Evolutionary conservation across 768 basidiomycete species (phyloP), one percentile per base, ranked within the genome.

Genomic region (Naganishia kalamii): DNA sequence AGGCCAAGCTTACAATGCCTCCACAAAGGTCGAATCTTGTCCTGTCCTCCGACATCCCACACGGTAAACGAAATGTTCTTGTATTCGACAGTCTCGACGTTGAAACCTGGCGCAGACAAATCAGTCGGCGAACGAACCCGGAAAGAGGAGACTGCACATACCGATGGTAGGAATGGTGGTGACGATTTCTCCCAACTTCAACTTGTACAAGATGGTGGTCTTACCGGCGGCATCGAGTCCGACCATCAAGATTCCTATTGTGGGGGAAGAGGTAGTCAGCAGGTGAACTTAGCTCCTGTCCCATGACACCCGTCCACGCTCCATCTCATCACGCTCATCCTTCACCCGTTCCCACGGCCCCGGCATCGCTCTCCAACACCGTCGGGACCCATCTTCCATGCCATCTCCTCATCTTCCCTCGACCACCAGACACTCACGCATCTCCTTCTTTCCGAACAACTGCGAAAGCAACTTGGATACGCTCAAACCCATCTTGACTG

Each of bases 11-110:
- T n/a, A 96, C 96, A 99, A 84, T 99, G 96, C 86, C 94, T 91
- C 96, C 96, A 99, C 73, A 98, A 82, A 27, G 94, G 94, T 57
- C 94, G 85, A 75, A 98, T 98, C 84, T 98, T 98, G 82, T 98
- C 94, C 81, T 98, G 94, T n/a, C 94, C 96, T 85, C 96, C 96
- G 70, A 99, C 96, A 82, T 99, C 96, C 96, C 96, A 98, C 49
- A 98, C 96, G 25, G 94, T 99, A 86, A 99, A 99, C 27, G 92
- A 96, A 71, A 98, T 97, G 84, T 98, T 99, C 85, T 97, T 98
- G 83, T 99, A 98, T 81, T 98, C 94, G 71, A 99, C 96, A 68
- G 96, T 98, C 85, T 99, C 96, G 73, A 99, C 96, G 79, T 99
- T 99, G 85, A 99, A 99, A 66, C 96, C 96, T 97, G 70, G 8